These are phyloP conservation scores for Grosmannia huntii DNA, from an alignment of 2,329 filamentous ascomycete species.

Conservation along the genomic window DNA sequence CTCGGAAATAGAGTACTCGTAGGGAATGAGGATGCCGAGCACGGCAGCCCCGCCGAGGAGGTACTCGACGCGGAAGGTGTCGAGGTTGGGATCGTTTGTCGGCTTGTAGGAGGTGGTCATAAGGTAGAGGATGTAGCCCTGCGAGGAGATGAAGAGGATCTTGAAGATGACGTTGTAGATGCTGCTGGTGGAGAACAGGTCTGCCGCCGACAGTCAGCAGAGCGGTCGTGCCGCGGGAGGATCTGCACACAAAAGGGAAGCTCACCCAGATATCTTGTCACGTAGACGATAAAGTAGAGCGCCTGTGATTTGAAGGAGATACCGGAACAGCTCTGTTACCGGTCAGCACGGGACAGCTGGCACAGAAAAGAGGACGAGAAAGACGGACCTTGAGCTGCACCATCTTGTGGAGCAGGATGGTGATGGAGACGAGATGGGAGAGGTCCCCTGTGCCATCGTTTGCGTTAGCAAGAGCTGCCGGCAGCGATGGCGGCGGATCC, in stretches of 20 bases:
- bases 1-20: conserved; percentile 70
- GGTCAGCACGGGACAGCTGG: conserved; percentile 5
- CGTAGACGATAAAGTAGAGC: conserved; percentile 85
- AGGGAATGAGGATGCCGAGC: conserved; percentile 71
- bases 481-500: not conserved
- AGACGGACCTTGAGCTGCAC: conserved; percentile 69
- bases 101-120: conserved; percentile 98
- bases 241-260: not conserved
- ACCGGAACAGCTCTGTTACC: conserved; percentile 76
- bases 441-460: conserved; percentile 57
- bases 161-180: conserved; percentile 94
- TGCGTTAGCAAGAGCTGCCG: not conserved
- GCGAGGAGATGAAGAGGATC: conserved; percentile 80
- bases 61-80: conserved; percentile 96
- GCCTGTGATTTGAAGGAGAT: conserved; percentile 99
- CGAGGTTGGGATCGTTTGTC: conserved; percentile 90
- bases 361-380: not conserved
- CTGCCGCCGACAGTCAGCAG: conserved; percentile 26
- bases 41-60: conserved; percentile 69
- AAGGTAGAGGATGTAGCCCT: conserved; percentile 90
- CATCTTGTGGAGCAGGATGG: conserved; percentile 97
- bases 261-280: conserved; percentile 79
- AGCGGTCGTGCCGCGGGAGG: not conserved
- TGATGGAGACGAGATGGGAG: conserved; percentile 86
- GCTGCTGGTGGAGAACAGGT: conserved; percentile 75